Evolutionary conservation across 495 filamentous ascomycete genomes (phyloP), one percentile per base, ranked within the genome.

Genomic region (Tuber umbilicatum): DNA sequence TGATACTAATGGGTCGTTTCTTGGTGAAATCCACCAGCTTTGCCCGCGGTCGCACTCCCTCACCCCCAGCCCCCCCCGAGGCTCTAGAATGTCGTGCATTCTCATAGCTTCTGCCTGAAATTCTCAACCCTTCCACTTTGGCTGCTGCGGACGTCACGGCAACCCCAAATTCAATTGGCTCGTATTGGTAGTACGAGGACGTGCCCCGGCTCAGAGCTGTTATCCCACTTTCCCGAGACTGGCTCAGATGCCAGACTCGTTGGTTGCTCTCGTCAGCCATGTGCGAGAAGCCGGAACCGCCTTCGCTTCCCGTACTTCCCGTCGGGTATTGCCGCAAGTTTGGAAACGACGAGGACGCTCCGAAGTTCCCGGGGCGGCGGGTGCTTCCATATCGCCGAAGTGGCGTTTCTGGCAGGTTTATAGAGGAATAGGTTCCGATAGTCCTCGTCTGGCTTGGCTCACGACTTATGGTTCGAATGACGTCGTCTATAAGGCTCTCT

Each of bases 101-200:
- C 31, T 78, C 77, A 38, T 38, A 71, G 40, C 76, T 79, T 71
- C 77, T 79, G 31, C 75, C 72, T 35, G 55, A 64, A 64, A 64
- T 64, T 5, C 55, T 64, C 27, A 64, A 64, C 31, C 55, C 55
- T 35, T 64, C 69, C 19, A 76, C 72, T 38, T 78, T 75, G n/a
- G 77, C 77, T 69, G 71, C 68, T 2, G 77, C 74, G 35, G 77
- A 79, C 37, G 77, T 79, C 60, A 79, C 77, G n/a, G 77, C 77
- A 79, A 79, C 77, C 7, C 77, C 77, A 43, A 78, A 79, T 42
- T 79, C 77, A 75, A 79, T 78, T 17, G 77, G 77, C n/a, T 79
- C 77, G 70, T 79, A 79, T n/a, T 76, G 77, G 70, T 79, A 79
- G 35, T 75, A 79, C 64, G 75, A 79, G 40, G 77, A 79, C 17